Percentiles rank a stretch among this genome's conserved stretches.
phyloP scores from a whole-genome alignment of 495 filamentous ascomycete species.

The Thermothielavioides terrestris region DNA sequence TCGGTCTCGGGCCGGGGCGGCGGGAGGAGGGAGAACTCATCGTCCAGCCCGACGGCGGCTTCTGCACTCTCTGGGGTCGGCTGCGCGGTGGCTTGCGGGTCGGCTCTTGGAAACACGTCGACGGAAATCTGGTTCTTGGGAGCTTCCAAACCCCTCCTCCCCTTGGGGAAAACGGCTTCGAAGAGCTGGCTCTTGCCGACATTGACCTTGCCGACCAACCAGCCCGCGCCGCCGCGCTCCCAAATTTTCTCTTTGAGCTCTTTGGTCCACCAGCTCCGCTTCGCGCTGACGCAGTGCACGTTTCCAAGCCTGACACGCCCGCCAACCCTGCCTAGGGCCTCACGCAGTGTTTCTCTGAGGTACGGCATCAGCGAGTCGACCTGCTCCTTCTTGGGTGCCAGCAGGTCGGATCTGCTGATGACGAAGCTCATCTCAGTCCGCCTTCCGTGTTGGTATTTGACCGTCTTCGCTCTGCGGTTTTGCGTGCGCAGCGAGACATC shows the following conservation, averaged over 20 bases:
- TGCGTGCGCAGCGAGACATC: slow-evolving; percentile 56
- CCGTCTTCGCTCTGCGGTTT: slow-evolving; percentile 61
- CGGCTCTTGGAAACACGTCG: slow-evolving; percentile 17
- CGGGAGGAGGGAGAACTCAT: slow-evolving; percentile 52
- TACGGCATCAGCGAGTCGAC: slow-evolving; percentile 80
- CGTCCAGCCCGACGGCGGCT: slow-evolving; percentile 9
- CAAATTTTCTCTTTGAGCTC: slow-evolving; percentile 76
- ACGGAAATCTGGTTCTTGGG: slow-evolving; percentile 28
- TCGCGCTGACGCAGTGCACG: slow-evolving; percentile 73
- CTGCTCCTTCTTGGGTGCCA: slow-evolving; percentile 70
- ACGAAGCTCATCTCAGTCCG: slow-evolving; percentile 73
- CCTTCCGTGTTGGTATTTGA: slow-evolving; percentile 52
- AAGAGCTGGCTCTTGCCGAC: slow-evolving; percentile 94
- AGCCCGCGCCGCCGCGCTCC: slow-evolving; percentile 73
- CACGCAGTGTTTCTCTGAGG: slow-evolving; percentile 60
- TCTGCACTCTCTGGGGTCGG: not conserved
- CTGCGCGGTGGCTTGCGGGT: not conserved
- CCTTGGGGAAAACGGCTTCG: slow-evolving; percentile 76
- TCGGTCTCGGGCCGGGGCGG: slow-evolving; percentile 61
- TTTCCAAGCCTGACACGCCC: slow-evolving; percentile 68
- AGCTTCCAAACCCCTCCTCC: slow-evolving; percentile 41
- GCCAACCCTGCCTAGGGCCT: slow-evolving; percentile 53
- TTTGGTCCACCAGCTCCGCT: slow-evolving; percentile 80
- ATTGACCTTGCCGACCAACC: slow-evolving; percentile 97
- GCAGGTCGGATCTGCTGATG: slow-evolving; percentile 78